Conservation (phyloP, 2,329 filamentous ascomycete genomes). For the Fusarium keratoplasticum region DNA sequence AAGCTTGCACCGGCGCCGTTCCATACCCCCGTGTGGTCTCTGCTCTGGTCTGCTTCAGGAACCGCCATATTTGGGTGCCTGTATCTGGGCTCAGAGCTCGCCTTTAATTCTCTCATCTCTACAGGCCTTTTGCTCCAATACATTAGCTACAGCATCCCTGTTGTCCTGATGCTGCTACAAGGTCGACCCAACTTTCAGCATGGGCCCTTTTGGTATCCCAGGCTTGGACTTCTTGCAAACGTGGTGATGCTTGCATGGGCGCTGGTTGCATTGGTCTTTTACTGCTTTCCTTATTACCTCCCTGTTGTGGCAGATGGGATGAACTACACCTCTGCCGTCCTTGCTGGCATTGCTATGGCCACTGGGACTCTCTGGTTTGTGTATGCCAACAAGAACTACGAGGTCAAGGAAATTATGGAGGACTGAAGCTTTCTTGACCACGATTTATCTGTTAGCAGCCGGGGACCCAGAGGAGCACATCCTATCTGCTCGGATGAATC, state of each 20-base stretch:
- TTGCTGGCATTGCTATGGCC: slow-evolving; percentile 28
- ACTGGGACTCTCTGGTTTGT: slow-evolving; percentile 35
- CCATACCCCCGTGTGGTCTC: slow-evolving; percentile 42
- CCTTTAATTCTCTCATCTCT: slow-evolving; percentile 6
- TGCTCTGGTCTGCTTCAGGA: slow-evolving; percentile 37
- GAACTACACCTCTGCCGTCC: slow-evolving; percentile 43
- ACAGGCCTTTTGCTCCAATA: slow-evolving; percentile 24
- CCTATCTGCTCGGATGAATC: background rate
- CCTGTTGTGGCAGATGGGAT: slow-evolving; percentile 35
- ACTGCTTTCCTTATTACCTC: slow-evolving; percentile 44
- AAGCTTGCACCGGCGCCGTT: slow-evolving; percentile 38
- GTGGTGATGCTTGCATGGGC: slow-evolving; percentile 42
- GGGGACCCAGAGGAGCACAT: background rate
- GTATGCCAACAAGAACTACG: slow-evolving; percentile 39
- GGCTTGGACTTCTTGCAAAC: slow-evolving; percentile 41
- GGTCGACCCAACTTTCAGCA: slow-evolving; percentile 42
- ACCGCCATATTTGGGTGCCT: slow-evolving; percentile 24
- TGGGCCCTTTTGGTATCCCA: slow-evolving; percentile 45
- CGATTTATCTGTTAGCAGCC: rapidly evolving
- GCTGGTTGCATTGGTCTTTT: slow-evolving; percentile 39
- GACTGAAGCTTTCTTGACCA: background rate
- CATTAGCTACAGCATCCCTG: slow-evolving; percentile 44
- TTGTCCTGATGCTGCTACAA: slow-evolving; percentile 35
- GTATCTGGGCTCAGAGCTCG: background rate
- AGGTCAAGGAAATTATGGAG: slow-evolving; percentile 35